Evolutionary conservation across 2,329 filamentous ascomycete genomes (phyloP).

Genomic region (Colletotrichum sp.): DNA sequence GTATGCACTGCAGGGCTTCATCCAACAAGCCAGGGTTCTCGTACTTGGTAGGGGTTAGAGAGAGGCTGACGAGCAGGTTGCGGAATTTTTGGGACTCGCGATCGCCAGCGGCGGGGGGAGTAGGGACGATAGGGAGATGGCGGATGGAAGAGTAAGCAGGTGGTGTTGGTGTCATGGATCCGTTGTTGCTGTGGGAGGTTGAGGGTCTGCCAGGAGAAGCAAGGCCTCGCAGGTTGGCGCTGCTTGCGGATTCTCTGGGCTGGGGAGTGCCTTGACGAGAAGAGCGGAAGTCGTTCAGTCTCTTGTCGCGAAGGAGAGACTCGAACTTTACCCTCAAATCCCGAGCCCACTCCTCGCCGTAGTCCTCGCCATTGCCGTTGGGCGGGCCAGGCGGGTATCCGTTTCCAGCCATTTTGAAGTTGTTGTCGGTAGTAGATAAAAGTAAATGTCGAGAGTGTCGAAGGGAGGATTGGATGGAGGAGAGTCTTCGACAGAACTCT

Average conservation of each 20-base stretch:
- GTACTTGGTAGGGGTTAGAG: constrained; percentile 88
- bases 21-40: constrained; percentile 95
- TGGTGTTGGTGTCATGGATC: constrained; percentile 37
- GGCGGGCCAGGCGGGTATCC: constrained; percentile 33
- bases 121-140: constrained; percentile 65
- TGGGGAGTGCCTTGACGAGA: constrained; percentile 59
- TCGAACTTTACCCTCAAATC: constrained; percentile 86
- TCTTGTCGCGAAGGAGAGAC: constrained; percentile 82
- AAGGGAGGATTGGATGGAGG: not conserved
- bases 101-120: constrained; percentile 70
- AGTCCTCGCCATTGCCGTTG: constrained; percentile 38
- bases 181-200: constrained; percentile 42
- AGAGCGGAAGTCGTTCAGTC: constrained; percentile 75
- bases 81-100: constrained; percentile 74
- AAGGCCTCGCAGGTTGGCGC: constrained; percentile 47
- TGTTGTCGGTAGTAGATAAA: constrained; percentile 14
- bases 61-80: constrained; percentile 83
- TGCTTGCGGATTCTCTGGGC: constrained; percentile 60
- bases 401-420: constrained; percentile 39
- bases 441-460: constrained; percentile 1
- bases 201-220: constrained; percentile 48
- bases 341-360: constrained; percentile 76
- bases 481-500: constrained; percentile 13
- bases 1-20: constrained; percentile 85
- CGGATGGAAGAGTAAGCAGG: constrained; percentile 54